Evolutionary conservation across 108 stramenopile genomes (phyloP), one percentile per base, ranked within the genome.

Genomic region (Cylindrotheca fusiformis): DNA sequence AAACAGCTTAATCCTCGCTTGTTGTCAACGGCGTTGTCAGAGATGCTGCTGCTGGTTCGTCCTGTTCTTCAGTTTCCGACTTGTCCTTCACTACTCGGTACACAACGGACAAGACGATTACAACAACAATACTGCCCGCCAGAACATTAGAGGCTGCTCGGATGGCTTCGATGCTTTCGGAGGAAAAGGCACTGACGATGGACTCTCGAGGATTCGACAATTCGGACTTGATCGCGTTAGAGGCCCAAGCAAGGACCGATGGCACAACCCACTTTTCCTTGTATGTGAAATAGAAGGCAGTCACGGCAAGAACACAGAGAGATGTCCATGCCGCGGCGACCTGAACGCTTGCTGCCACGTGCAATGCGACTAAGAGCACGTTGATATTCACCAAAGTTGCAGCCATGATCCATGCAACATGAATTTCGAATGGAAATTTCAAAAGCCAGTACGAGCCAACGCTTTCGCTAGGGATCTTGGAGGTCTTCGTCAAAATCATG

Each of bases 361-460:
- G 63, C 29, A 59, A 44, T 0, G 75, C 59, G 36, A 90, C 84
- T 29, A 81, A 71, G 6, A 84, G 62, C 14, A 91, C 87, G 63
- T 84, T 87, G 12, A 84, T 59, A 77, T 94, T 94, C 14, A 94
- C 68, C 18, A 76, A 57, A 8, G 83, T 68, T 17, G 93, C 93
- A 0, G 93, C 93, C 48, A 81, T 76, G 49, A 94, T 91, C 93
- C 93, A 94, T 8, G 84, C 89, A 22, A 50, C 57, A 64, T 94
- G 93, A 30, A 90, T 71, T n/a, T 74, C 58, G 68, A 94, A 91
- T 3, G 89, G 89, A 63, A 94, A 89, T 47, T 85, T 69, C 30
- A 86, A 58, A 0, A 85, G n/a, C 80, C 82, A 91, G 60, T 77
- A 85, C 52, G 78, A 74, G 45, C 21, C 26, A 3, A 72, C 21